Base-by-base conservation (phyloP, 176 grass and related monocot genomes). In the maize (Zea mays) region DNA sequence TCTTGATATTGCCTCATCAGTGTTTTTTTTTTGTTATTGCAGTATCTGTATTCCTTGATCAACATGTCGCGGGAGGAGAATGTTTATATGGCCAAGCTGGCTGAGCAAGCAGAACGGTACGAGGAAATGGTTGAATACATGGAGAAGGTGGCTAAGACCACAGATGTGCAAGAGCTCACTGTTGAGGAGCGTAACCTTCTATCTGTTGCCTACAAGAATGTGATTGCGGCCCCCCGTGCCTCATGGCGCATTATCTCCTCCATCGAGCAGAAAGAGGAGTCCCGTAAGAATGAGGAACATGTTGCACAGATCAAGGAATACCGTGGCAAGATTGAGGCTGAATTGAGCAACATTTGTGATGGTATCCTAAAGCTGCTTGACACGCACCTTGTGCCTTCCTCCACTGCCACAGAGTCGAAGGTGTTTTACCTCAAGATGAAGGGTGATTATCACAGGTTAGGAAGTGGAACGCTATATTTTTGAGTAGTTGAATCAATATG, bases 391-490 rank as follows among this genome's bases (percentile, higher is more conserved):
- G 82, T 97, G 72, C 93, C 93, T 7, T 90, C 88, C 35, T 87
- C 93, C 27, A 83, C 79, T 39, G 85, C 63, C 50, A 87, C 90
- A 0, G 93, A 97, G 67, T 90, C 90, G 0, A 97, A 97, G 87
- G 93, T 97, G 67, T 97, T 97, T 59, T 97, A 97, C 79, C 87
- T 97, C 76, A 97, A 97, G 85, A 97, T 97, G 93, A 97, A 97
- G 85, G 93, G 93, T 34, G 93, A 97, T 76, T 97, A 97, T 72
- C 90, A 92, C 90, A 97, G 93, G 93, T 97, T 86, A 52, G 83
- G 72, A 74, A 56, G 44, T 67, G 40, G 15, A 51, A 10, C 6
- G 0, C 47, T 81, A 21, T 46, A 6, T 36, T 19, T 1, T 54
- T n/a, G 27, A 27, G 27, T 27, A 51, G 15, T 52, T 67, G 20